These are phyloP conservation scores for Anisodus tanguticus DNA, from an alignment of 257 asterid genomes.

Conservation along the genomic window DNA sequence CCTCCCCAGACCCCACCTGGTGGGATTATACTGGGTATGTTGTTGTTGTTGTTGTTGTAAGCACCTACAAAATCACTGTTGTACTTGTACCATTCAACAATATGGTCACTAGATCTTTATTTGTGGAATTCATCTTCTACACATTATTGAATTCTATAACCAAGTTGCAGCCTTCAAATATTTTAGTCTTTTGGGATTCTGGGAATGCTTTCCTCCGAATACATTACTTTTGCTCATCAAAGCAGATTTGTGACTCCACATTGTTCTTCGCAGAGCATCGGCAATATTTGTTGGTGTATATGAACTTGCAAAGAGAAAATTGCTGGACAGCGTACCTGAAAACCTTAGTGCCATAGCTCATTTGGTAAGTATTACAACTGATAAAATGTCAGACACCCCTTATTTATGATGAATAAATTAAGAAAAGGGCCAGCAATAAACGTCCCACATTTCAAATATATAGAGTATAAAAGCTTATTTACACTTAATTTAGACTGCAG, in stretches of 20 bases:
- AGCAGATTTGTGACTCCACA: neutral
- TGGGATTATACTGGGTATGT: no score
- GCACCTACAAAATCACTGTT: neutral
- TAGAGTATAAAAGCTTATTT: slow-evolving; percentile 29
- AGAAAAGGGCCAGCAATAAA: neutral
- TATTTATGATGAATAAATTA: neutral
- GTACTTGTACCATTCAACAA: neutral
- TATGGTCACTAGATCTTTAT: neutral
- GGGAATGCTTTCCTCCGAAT: neutral
- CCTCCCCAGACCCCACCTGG: no score
- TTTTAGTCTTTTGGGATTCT: neutral
- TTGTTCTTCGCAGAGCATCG: slow-evolving; percentile 58
- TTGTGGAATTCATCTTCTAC: neutral
- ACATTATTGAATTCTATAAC: neutral
- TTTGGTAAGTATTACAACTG: slow-evolving; percentile 49
- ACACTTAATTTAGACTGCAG: slow-evolving; percentile 61
- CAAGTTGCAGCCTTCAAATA: neutral
- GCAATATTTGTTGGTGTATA: slow-evolving; percentile 74
- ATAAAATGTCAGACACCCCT: neutral
- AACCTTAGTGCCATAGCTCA: slow-evolving; percentile 68
- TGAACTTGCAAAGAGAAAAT: slow-evolving; percentile 65
- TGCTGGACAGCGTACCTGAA: slow-evolving; percentile 59
- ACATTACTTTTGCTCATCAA: neutral
- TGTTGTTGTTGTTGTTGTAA: neutral
- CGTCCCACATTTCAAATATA: neutral